Percentiles rank a stretch among this genome's conserved stretches.
phyloP scores from a whole-genome alignment of 177 flowering plant species.

The Telopea speciosissima region DNA sequence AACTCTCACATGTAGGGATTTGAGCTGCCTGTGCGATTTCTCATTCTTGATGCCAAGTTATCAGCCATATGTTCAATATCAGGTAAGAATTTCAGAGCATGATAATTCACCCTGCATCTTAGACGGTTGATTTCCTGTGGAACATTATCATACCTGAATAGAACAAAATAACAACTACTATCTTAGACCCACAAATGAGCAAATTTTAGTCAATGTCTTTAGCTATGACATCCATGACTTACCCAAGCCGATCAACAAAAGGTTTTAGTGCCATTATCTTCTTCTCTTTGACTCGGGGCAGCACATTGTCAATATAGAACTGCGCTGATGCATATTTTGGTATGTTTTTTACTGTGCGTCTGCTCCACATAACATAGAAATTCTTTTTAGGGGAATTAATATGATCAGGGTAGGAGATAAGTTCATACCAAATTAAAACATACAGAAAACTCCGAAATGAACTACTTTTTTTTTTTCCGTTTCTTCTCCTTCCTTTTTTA shows the following conservation, averaged over 20 bases:
- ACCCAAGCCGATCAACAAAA: constrained; percentile 99
- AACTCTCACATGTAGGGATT: constrained; percentile 78
- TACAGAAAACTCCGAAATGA: too few relatives aligned
- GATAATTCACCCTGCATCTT: constrained; percentile 93
- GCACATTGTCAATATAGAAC: constrained; percentile 94
- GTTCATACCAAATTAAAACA: too few relatives aligned
- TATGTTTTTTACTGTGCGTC: constrained; percentile 95
- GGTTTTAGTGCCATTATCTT: constrained; percentile 98
- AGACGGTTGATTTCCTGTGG: constrained; percentile 90
- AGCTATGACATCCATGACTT: constrained; percentile 16
- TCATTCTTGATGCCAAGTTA: constrained; percentile 74
- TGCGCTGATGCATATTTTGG: constrained; percentile 98
- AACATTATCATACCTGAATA: constrained; percentile 86
- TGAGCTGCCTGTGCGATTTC: constrained; percentile 75
- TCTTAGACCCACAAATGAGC: constrained; percentile 1
- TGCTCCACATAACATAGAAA: constrained; percentile 18
- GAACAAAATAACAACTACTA: constrained; percentile 9
- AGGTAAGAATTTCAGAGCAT: constrained; percentile 91
- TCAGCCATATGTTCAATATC: constrained; percentile 94
- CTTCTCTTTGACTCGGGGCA: constrained; percentile 98
- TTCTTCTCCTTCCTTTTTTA: too few relatives aligned
- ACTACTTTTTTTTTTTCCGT: too few relatives aligned
- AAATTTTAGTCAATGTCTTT: background rate
- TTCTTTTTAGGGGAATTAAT: background rate
- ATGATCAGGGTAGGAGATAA: background rate